Base-by-base conservation (phyloP, 2,329 filamentous ascomycete genomes). In the Didymella segeticola region DNA sequence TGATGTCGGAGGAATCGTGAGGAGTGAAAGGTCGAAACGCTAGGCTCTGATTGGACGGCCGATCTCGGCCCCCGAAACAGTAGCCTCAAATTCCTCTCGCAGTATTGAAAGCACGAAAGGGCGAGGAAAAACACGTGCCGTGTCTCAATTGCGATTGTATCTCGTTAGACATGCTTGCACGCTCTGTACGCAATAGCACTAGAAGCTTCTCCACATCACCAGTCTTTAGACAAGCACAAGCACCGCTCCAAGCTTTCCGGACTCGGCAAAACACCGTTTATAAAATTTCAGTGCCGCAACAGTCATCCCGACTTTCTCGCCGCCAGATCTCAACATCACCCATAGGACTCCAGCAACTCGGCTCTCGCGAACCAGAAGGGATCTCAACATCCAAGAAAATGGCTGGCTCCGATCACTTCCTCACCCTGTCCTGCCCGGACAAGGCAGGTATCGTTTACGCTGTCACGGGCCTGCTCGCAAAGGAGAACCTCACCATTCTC, bases 361-460 rank as follows among this genome's bases (percentile, higher is more conserved):
- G 61, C 57, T 65, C 60, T 17, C 37, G 48, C 23, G 62, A 63
- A 58, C 31, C 48, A 25, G 62, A 63, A 57, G 57, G 53, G 48
- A 58, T 56, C 49, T 69, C 64, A 65, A 67, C 57, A 66, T 62
- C 67, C 56, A 53, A 56, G 11, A 63, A 62, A 58, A 70, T 67
- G 57, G 53, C 61, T 14, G 64, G 61, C 56, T 62, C 71, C 47
- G 71, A 74, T 51, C 71, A 74, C 57, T 72, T 66, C 64, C 85
- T 95, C 64, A 93, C 90, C 23, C 82, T 95, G 58, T 91, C 89
- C 47, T 93, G 90, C 78, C 89, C 90, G 47, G 90, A 95, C 79
- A 89, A 89, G 78, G 84, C 90, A 22, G 90, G 90, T 73, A 93
- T 95, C 71, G 89, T 95, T 58, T 89, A 93, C 75, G 88, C 89